Evolutionary conservation across 2,329 filamentous ascomycete species (phyloP).

Genomic region (Aspergillus brunneoviolaceus): DNA sequence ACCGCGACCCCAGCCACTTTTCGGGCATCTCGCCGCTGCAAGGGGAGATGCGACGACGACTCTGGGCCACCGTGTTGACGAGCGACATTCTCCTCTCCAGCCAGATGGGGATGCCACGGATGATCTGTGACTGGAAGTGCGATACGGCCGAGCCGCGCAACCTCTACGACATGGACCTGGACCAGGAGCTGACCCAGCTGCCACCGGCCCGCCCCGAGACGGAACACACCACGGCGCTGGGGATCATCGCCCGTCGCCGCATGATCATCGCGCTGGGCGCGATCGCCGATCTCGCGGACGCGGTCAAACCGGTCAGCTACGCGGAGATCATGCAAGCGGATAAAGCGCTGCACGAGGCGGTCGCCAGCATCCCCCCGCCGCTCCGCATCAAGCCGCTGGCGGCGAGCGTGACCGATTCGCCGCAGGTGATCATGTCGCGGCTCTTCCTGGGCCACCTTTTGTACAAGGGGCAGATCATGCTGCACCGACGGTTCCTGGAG

Average conservation of each 20-base stretch:
- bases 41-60: conserved; percentile 51
- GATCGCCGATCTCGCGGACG: conserved; percentile 30
- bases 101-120: conserved; percentile 62
- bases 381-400: conserved; percentile 22
- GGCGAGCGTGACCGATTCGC: conserved; percentile 20
- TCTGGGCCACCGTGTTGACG: conserved; percentile 46
- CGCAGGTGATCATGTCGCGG: conserved; percentile 23
- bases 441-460: conserved; percentile 23
- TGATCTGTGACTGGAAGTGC: conserved; percentile 58
- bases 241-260: conserved; percentile 35
- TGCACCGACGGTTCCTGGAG: conserved; percentile 22
- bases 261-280: conserved; percentile 32
- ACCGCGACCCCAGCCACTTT: conserved; percentile 56
- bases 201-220: conserved; percentile 53
- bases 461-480: conserved; percentile 24
- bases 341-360: conserved; percentile 26
- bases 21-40: conserved; percentile 53
- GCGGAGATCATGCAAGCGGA: conserved; percentile 33
- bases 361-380: conserved; percentile 10
- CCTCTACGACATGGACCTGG: conserved; percentile 59
- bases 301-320: conserved; percentile 28
- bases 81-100: conserved; percentile 61
- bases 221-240: conserved; percentile 50
- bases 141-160: conserved; percentile 59
- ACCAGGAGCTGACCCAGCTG: conserved; percentile 48